These are phyloP conservation scores for Phytophthora sansomeana DNA, from an alignment of 352 stramenopile species.

Conservation along the genomic window DNA sequence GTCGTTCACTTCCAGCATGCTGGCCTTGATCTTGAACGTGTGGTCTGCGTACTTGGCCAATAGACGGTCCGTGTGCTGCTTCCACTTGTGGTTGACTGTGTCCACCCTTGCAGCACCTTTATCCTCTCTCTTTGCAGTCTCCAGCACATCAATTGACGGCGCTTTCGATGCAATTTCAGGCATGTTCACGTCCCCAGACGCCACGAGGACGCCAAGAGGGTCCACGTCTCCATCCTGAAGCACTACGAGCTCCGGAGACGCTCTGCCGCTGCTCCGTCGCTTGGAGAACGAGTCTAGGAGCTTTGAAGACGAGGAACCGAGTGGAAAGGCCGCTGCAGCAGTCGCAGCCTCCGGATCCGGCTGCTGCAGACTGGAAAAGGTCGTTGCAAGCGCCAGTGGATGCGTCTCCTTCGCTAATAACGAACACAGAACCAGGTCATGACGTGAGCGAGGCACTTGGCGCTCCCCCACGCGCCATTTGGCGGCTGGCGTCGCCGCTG, in stretches of 20 bases:
- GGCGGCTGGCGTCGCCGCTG: neutral
- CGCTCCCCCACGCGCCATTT: conserved; percentile 63
- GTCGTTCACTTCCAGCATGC: conserved; percentile 79
- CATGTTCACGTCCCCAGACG: conserved; percentile 5
- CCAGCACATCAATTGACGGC: conserved; percentile 5
- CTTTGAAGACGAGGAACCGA: conserved; percentile 1
- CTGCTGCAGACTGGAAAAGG: conserved; percentile 9
- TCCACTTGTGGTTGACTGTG: conserved; percentile 74
- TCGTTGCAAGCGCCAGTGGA: conserved; percentile 44
- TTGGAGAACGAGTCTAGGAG: conserved; percentile 10
- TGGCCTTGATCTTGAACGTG: conserved; percentile 84
- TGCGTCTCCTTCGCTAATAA: conserved; percentile 51
- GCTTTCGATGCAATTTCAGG: conserved; percentile 6
- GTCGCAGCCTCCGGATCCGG: neutral
- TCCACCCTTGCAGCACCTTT: neutral
- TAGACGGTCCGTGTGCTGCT: conserved; percentile 69
- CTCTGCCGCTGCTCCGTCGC: conserved; percentile 3
- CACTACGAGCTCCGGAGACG: conserved; percentile 55
- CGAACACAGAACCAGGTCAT: conserved; percentile 24
- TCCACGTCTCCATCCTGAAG: conserved; percentile 77
- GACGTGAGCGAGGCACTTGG: conserved; percentile 32
- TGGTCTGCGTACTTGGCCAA: conserved; percentile 69
- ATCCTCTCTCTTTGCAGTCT: neutral
- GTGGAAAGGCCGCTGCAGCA: conserved; percentile 4
- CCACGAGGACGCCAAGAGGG: conserved; percentile 60